Percentiles rank a stretch among this genome's conserved stretches.
Evolutionary conservation across 1,284 basidiomycete species (phyloP).

Genomic region (Trichosporon sp.): DNA sequence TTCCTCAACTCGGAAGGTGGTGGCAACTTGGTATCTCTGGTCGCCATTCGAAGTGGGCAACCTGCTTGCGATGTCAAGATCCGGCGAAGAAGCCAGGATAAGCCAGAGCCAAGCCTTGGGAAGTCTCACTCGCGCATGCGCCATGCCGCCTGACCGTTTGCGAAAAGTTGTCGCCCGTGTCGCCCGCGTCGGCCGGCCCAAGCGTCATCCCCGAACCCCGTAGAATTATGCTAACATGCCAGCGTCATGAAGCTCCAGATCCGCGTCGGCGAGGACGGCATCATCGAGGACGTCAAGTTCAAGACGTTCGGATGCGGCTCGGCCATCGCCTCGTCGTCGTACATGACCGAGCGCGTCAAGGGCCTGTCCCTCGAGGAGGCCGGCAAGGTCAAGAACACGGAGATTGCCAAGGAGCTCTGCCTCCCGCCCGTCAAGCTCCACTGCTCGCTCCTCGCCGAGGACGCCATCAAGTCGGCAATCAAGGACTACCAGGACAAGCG

Average conservation of each 20-base stretch:
- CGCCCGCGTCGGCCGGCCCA: not conserved
- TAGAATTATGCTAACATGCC: constrained; percentile 42
- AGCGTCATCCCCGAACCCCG: too few species aligned
- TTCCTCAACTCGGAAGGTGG: too few species aligned
- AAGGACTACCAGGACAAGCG: constrained; percentile 84
- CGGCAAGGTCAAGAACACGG: constrained; percentile 95
- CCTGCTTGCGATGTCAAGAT: too few species aligned
- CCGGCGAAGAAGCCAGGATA: too few species aligned
- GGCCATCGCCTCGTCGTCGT: constrained; percentile 93
- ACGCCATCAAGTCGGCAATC: constrained; percentile 91
- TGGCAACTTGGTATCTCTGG: too few species aligned
- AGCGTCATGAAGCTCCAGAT: constrained; percentile 99
- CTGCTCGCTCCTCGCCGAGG: constrained; percentile 86
- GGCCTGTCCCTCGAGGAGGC: constrained; percentile 91
- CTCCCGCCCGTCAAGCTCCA: constrained; percentile 89
- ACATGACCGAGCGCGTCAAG: constrained; percentile 97
- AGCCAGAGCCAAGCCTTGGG: too few species aligned
- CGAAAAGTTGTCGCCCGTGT: not conserved
- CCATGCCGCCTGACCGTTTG: too few species aligned
- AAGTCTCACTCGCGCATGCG: too few species aligned
- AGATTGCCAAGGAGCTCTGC: constrained; percentile 94
- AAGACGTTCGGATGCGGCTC: constrained; percentile 89
- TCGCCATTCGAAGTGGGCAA: too few species aligned
- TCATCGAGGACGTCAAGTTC: constrained; percentile 98
- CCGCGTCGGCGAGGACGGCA: constrained; percentile 79